Evolutionary conservation across 306 rosid species (phyloP).

Genomic region (Gleditsia sinensis): DNA sequence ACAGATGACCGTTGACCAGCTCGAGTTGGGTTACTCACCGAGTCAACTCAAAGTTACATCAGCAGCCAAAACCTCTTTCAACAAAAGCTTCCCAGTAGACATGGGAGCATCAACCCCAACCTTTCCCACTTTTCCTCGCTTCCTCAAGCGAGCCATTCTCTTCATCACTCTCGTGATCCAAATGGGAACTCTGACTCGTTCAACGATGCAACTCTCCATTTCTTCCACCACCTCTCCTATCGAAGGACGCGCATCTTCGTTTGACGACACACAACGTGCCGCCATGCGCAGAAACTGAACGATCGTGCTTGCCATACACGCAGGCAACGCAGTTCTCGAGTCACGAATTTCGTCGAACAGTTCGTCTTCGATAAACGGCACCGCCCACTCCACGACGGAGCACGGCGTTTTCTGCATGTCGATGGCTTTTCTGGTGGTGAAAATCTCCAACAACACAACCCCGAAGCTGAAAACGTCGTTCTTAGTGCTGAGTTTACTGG

Average conservation of each 20-base stretch:
- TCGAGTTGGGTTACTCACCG: not conserved
- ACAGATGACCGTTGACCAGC: not conserved
- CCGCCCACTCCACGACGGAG: conserved; percentile 55
- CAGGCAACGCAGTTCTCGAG: conserved; percentile 10
- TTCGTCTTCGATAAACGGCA: conserved; percentile 31
- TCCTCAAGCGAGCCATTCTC: conserved; percentile 23
- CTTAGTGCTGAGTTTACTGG: conserved; percentile 53
- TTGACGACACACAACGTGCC: conserved; percentile 45
- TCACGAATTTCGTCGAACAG: conserved; percentile 29
- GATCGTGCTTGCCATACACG: conserved; percentile 26
- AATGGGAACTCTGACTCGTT: conserved; percentile 35
- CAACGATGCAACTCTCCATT: conserved; percentile 36
- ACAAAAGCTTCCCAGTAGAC: conserved; percentile 18
- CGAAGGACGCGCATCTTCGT: conserved; percentile 46
- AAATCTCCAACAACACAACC: conserved; percentile 57
- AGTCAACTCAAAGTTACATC: not conserved
- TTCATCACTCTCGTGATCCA: conserved; percentile 37
- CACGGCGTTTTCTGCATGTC: conserved; percentile 42
- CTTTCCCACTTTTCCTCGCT: conserved; percentile 14
- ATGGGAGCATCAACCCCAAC: not conserved
- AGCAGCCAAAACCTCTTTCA: conserved; percentile 40
- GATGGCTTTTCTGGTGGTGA: conserved; percentile 51
- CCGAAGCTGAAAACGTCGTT: conserved; percentile 63
- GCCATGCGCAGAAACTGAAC: conserved; percentile 29
- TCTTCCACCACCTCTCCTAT: conserved; percentile 40